A percentile compares a stretch with the other conserved stretches of the same genome.
These are phyloP conservation scores for Fusarium setosum DNA, from an alignment of 2,329 filamentous ascomycete species.

Conservation along the genomic window DNA sequence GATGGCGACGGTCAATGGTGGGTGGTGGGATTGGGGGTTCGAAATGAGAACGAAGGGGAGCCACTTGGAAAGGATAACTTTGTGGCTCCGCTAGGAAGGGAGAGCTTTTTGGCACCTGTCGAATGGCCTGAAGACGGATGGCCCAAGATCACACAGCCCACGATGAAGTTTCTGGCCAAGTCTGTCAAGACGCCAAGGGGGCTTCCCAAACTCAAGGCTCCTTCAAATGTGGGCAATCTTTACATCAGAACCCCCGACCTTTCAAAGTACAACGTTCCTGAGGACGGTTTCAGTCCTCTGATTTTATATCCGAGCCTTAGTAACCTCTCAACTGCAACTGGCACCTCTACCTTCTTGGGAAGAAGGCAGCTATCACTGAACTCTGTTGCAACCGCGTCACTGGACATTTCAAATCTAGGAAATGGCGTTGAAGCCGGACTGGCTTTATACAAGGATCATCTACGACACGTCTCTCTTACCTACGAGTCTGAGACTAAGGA, in stretches of 20 bases:
- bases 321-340: constrained; percentile 4
- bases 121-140: constrained; percentile 21
- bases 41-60: constrained; percentile 14
- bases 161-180: constrained; percentile 8
- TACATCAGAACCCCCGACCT: constrained; percentile 16
- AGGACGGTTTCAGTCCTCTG: neutral
- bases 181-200: neutral
- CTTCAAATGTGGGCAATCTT: constrained; percentile 3
- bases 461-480: constrained; percentile 10
- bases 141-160: constrained; percentile 13
- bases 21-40: constrained; percentile 17
- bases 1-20: constrained; percentile 36
- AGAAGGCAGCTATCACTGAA: constrained; percentile 11
- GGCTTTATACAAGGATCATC: constrained; percentile 22
- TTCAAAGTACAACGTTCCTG: constrained; percentile 1
- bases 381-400: constrained; percentile 12
- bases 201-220: neutral
- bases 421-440: constrained; percentile 7
- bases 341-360: constrained; percentile 15
- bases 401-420: neutral
- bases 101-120: constrained; percentile 15
- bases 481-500: neutral
- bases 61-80: constrained; percentile 4
- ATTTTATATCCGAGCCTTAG: neutral
- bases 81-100: constrained; percentile 18